A percentile compares a stretch with the other conserved stretches of the same genome.
Conservation (phyloP, 116 monocot species). For the Papilionanthe hybrid region DNA sequence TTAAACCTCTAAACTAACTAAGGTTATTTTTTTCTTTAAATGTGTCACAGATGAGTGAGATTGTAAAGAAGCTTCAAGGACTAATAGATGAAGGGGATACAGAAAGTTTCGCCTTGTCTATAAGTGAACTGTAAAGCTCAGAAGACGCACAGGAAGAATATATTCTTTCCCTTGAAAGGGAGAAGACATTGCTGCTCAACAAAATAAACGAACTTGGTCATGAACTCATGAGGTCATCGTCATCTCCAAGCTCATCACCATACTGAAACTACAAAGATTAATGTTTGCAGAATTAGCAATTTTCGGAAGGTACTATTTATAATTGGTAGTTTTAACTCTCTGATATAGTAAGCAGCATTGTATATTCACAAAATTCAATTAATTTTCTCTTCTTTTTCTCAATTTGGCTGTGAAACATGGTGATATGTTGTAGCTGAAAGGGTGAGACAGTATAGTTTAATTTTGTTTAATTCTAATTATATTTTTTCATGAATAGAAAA, state of each 20-base stretch:
- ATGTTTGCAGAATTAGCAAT: not conserved
- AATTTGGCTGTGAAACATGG: no score
- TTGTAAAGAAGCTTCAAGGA: conserved; percentile 49
- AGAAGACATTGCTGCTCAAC: conserved; percentile 45
- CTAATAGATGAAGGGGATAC: conserved; percentile 60
- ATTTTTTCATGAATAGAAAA: no score
- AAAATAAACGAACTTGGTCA: conserved; percentile 62
- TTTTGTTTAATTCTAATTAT: no score
- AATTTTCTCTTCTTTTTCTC: not conserved
- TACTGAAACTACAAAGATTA: not conserved
- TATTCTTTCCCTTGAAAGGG: conserved; percentile 68
- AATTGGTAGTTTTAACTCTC: not conserved
- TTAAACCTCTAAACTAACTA: not conserved
- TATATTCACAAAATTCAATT: not conserved
- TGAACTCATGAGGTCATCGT: conserved; percentile 54
- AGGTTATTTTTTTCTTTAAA: not conserved
- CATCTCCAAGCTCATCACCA: conserved; percentile 24
- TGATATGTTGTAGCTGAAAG: no score
- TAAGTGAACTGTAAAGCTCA: conserved; percentile 51
- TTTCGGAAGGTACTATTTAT: not conserved
- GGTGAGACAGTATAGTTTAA: no score
- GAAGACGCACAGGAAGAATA: conserved; percentile 70
- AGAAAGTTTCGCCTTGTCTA: conserved; percentile 42
- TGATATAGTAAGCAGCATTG: not conserved
- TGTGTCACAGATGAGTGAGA: conserved; percentile 47